Evolutionary conservation across 345 rosid genomes (phyloP).

Genomic region (Combretum micranthum): DNA sequence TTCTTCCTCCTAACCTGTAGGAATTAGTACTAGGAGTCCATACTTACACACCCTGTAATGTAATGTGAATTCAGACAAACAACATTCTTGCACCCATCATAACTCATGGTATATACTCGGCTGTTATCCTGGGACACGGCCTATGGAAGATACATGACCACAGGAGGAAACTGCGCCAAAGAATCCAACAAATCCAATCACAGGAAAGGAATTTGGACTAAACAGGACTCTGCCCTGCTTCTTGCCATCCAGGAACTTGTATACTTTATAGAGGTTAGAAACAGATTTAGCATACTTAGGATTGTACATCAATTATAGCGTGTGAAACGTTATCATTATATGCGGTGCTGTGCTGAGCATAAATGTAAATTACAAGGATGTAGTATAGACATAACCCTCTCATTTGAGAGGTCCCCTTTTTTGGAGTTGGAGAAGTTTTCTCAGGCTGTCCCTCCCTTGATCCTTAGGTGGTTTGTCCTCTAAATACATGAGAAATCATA

Average conservation of each 20-base stretch:
- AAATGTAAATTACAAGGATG: too few relatives aligned
- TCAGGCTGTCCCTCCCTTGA: too few relatives aligned
- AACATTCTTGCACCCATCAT: conserved; percentile 84
- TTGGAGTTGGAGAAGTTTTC: too few relatives aligned
- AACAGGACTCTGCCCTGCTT: too few relatives aligned
- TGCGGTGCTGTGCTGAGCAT: too few relatives aligned
- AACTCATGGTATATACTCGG: conserved; percentile 85
- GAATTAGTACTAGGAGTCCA: too few relatives aligned
- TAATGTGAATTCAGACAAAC: conserved; percentile 47
- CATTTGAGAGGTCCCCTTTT: too few relatives aligned
- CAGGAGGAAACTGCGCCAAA: conserved; percentile 57
- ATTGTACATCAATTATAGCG: background rate
- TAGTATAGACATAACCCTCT: too few relatives aligned
- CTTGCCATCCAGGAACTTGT: conserved; percentile 14
- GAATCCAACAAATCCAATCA: conserved; percentile 54
- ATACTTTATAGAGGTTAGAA: conserved; percentile 3
- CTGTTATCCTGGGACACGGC: conserved; percentile 81
- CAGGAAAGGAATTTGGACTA: conserved; percentile 29
- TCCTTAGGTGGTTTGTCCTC: too few relatives aligned
- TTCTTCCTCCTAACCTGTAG: background rate
- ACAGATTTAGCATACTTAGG: background rate
- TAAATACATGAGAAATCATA: too few relatives aligned
- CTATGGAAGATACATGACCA: conserved; percentile 91
- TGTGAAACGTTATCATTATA: too few relatives aligned
- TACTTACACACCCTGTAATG: background rate